Evolutionary conservation across 805 yeast species (phyloP).

Genomic region (Wickerhamomyces rabaulensis): DNA sequence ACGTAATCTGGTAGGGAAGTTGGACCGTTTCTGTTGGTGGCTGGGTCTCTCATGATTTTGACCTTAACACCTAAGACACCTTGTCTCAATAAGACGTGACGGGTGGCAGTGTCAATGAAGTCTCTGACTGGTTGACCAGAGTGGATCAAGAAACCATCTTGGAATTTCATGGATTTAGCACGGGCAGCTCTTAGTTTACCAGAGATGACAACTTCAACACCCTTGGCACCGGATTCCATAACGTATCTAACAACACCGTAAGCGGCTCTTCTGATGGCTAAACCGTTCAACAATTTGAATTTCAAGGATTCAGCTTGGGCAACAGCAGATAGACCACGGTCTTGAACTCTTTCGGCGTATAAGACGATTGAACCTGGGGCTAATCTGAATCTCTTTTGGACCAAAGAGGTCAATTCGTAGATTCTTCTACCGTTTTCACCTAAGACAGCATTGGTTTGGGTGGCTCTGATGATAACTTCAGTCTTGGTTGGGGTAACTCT

Average conservation of each 20-base stretch:
- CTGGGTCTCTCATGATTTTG: slow-evolving; percentile 99
- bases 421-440: slow-evolving; percentile 99
- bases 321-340: slow-evolving; percentile 98
- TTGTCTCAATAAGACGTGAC: slow-evolving; percentile 99
- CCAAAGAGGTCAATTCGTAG: slow-evolving; percentile 95
- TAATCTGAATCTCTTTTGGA: slow-evolving; percentile 98
- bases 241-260: slow-evolving; percentile 99
- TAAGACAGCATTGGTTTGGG: slow-evolving; percentile 96
- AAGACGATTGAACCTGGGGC: slow-evolving; percentile 89
- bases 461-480: slow-evolving; percentile 97
- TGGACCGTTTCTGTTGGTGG: slow-evolving; percentile 79
- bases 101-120: slow-evolving; percentile 97
- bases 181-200: slow-evolving; percentile 99
- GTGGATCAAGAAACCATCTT: slow-evolving; percentile 99
- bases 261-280: slow-evolving; percentile 99
- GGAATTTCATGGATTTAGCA: slow-evolving; percentile 99
- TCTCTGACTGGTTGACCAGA: slow-evolving; percentile 99
- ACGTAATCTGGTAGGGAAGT: slow-evolving; percentile 93
- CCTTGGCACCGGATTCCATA: slow-evolving; percentile 99
- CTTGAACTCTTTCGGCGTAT: slow-evolving; percentile 99
- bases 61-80: slow-evolving; percentile 99
- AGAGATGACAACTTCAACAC: slow-evolving; percentile 99
- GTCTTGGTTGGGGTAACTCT: slow-evolving; percentile 97
- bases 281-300: slow-evolving; percentile 96
- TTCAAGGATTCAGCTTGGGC: slow-evolving; percentile 99